Base-by-base conservation (phyloP, 2,329 filamentous ascomycete species). In the Mycocentrospora acerina region DNA sequence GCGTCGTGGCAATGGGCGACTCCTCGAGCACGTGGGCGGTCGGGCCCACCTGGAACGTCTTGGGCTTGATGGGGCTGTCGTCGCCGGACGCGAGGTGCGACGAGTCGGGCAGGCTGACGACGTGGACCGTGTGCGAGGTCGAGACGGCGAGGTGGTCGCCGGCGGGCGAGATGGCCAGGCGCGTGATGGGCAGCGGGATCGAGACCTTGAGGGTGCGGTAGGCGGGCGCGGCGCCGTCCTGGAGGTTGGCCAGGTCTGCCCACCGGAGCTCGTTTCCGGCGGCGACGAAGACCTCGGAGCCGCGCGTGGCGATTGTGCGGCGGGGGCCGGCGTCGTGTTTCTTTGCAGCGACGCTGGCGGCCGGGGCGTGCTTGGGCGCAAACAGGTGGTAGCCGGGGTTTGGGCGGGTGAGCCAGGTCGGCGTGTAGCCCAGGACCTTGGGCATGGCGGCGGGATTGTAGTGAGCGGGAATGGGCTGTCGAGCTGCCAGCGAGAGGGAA, bases 261-360 rank as follows among this genome's bases (percentile, higher is more conserved):
- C 93, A 98, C 66, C 90, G 80, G 45, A 98, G 86, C 67, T 97
- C 88, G 55, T 86, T 90, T 32, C 90, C 90, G 27, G 86, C 83
- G 14, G 90, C 90, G 10, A 89, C 83, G 62, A 97, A 97, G 8
- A 97, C 74, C 59, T 98, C 90, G 1, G 87, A 89, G 12, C 87
- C 90, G 42, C 91, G 78, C 33, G 80, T 82, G 8, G 90, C 90
- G 56, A 97, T 84, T 1, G 83, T 90, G 48, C 72, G 73, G 14
- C 63, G 68, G 1, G 79, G 69, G 2, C 75, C 68, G n/a, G 48
- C 35, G 22, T 53, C 52, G 32, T 57, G 47, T 41, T 57, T 48
- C 42, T 42, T 46, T 53, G 51, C 45, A 48, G 45, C 59, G 17
- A 42, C 35, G 50, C 46, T 50, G 59, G 59, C 60, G 12, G 43